phyloP scores from a whole-genome alignment of 2,329 filamentous ascomycete genomes.

The Sporothrix luriei region DNA sequence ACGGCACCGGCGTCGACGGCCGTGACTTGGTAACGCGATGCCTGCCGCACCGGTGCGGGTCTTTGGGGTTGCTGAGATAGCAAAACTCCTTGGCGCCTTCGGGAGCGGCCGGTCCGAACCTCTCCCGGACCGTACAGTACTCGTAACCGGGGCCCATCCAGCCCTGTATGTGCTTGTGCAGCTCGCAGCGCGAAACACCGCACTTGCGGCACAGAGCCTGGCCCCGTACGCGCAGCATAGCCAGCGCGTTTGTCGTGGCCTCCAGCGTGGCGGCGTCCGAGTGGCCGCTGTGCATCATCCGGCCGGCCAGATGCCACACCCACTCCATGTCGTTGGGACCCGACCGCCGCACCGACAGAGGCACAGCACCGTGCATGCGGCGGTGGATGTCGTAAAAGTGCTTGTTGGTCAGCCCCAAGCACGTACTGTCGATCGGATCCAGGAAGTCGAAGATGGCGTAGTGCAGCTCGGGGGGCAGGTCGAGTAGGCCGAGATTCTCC shows the following conservation, averaged over 20 bases:
- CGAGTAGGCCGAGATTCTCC: slow-evolving; percentile 50
- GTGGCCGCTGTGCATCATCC: slow-evolving; percentile 25
- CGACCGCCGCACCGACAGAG: slow-evolving; percentile 58
- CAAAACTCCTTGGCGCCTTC: slow-evolving; percentile 55
- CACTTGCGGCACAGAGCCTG: slow-evolving; percentile 66
- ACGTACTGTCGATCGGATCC: slow-evolving; percentile 66
- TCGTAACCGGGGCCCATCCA: slow-evolving; percentile 62
- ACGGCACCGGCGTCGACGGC: slow-evolving; percentile 32
- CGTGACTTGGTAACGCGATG: slow-evolving; percentile 48
- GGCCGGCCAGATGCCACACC: slow-evolving; percentile 61
- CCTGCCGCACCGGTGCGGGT: slow-evolving; percentile 60
- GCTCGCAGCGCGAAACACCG: slow-evolving; percentile 62
- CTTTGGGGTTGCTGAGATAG: slow-evolving; percentile 62
- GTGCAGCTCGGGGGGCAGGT: slow-evolving; percentile 63
- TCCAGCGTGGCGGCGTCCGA: slow-evolving; percentile 24
- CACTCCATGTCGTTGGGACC: slow-evolving; percentile 66
- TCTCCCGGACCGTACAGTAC: slow-evolving; percentile 63
- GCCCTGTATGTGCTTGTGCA: slow-evolving; percentile 62
- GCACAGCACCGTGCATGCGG: slow-evolving; percentile 58
- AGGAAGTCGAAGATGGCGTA: slow-evolving; percentile 63
- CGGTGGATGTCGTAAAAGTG: slow-evolving; percentile 62
- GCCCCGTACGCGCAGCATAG: slow-evolving; percentile 56
- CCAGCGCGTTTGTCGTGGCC: slow-evolving; percentile 43
- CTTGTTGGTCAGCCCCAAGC: slow-evolving; percentile 61
- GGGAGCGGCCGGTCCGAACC: slow-evolving; percentile 55